Base-by-base conservation (phyloP, 2,329 filamentous ascomycete genomes). In the Myrmaecium sp. region DNA sequence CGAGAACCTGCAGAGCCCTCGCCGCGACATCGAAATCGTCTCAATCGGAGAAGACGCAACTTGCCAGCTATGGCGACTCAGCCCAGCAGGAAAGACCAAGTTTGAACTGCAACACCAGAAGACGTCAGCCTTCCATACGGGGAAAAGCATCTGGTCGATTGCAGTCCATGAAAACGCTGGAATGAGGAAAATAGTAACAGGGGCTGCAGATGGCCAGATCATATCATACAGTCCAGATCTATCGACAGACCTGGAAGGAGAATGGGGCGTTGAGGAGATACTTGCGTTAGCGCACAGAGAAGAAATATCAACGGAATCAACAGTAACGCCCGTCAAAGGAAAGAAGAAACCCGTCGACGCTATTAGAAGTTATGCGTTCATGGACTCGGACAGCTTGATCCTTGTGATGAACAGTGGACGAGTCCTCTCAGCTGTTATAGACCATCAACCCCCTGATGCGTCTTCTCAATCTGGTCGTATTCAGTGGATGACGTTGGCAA, bases 101-200 rank as follows among this genome's bases (percentile, higher is more conserved):
- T 32, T 51, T 24, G 49, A 37, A 5, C 46, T 82, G 22, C 49
- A 49, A 8, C 64, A 77, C 26, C 43, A 61, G 2, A 56, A 61
- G 2, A 69, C 64, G 5, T 65, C 69, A 26, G 60, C 66, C 3
- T 66, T 71, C 32, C 84, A 95, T 44, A 63, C 60, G 17, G 89
- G 89, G 5, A 98, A 94, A 50, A 83, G 94, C 44, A 72, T 95
- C 5, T 95, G 86, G 84, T 74, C 83, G 0, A 62, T 72, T 19
- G 69, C 67, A 8, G 32, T 54, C n/a, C n/a, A n/a, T n/a, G n/a
- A n/a, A n/a, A n/a, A n/a, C n/a, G 15, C 27, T 17, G 32, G 31
- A 12, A n/a, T 26, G 7, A 31, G 34, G 14, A 30, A 36, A 6
- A 33, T 48, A 9, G 24, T 29, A 9, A 83, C 79, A 2, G 89